Evolutionary conservation across 192 early-diverging fungal genomes (phyloP), one percentile per base, ranked within the genome.

Genomic region (Chytriomyces confervae): DNA sequence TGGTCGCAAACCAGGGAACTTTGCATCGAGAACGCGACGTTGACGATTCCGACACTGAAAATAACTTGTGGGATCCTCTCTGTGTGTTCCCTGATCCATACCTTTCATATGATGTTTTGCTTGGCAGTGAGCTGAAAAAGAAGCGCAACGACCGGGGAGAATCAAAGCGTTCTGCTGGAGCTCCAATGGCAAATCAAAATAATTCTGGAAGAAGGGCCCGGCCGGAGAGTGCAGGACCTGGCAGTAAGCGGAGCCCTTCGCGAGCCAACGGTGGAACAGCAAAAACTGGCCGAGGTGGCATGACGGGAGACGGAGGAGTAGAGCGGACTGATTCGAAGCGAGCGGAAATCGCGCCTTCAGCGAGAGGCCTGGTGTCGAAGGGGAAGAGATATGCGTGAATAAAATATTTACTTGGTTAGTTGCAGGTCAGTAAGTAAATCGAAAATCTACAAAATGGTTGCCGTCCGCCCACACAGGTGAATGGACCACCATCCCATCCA

Each of bases 81-180:
- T 84, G 82, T 61, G 83, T 83, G n/a, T 91, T 91, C 69, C 84
- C 83, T 18, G 89, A 91, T 75, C 75, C 82, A 23, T 91, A 85
- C 68, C 76, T 91, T 8, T 80, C 82, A 0, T 91, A 91, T 76
- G 89, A 90, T 62, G 67, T 83, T n/a, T 79, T 82, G 62, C 47
- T 66, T 44, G 79, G 74, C 13, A 62, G 71, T 81, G 72, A 68
- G 68, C 46, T 76, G 53, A 53, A 76, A 71, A 68, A 85, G 79
- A 76, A 80, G 61, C 24, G 62, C 48, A 46, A 11, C 20, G 57
- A 23, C 47, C 53, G 65, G 20, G n/a, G 36, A 2, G 76, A 49
- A 27, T 20, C 60, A 8, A 70, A 69, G 49, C 63, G 43, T n/a
- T 10, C 77, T 1, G 20, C 69, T n/a, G 29, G 13, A 23, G 23